Percentiles rank a stretch among this genome's conserved stretches.
These are phyloP conservation scores for Kwoniella dendrophila DNA, from an alignment of 768 basidiomycete genomes.

Conservation along the genomic window DNA sequence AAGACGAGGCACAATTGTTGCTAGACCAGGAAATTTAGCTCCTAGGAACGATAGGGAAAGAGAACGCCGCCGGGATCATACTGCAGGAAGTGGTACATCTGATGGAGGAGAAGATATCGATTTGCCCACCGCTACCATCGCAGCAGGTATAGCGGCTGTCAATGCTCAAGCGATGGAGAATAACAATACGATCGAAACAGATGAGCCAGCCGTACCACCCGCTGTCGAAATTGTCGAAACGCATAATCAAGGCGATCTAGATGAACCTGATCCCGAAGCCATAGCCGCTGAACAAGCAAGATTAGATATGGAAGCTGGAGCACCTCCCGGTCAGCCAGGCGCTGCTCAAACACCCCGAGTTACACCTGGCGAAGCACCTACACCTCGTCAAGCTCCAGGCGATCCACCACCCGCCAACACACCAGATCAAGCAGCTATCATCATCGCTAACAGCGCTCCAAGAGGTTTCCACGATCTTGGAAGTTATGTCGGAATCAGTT, in stretches of 20 bases:
- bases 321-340: conserved; percentile 86
- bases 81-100: conserved; percentile 47
- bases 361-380: conserved; percentile 33
- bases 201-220: conserved; percentile 29
- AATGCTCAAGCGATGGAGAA: conserved; percentile 31
- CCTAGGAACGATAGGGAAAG: conserved; percentile 32
- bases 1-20: conserved; percentile 50
- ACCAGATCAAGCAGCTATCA: conserved; percentile 43
- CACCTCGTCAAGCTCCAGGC: conserved; percentile 24
- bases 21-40: conserved; percentile 37
- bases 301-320: conserved; percentile 60
- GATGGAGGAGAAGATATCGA: conserved; percentile 51
- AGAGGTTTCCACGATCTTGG: conserved; percentile 54
- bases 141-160: conserved; percentile 28
- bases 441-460: conserved; percentile 55
- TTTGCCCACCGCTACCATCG: conserved; percentile 39
- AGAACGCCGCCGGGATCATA: conserved; percentile 28
- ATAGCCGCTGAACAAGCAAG: conserved; percentile 60
- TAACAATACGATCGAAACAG: conserved; percentile 27
- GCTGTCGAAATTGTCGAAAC: conserved; percentile 35
- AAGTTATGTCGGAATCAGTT: conserved; percentile 47
- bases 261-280: conserved; percentile 82
- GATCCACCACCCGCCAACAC: conserved; percentile 15
- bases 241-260: conserved; percentile 45
- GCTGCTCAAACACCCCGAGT: conserved; percentile 58